Evolutionary conservation across 2,329 filamentous ascomycete species (phyloP), one percentile per base, ranked within the genome.

Genomic region (Scytalidium lignicola): DNA sequence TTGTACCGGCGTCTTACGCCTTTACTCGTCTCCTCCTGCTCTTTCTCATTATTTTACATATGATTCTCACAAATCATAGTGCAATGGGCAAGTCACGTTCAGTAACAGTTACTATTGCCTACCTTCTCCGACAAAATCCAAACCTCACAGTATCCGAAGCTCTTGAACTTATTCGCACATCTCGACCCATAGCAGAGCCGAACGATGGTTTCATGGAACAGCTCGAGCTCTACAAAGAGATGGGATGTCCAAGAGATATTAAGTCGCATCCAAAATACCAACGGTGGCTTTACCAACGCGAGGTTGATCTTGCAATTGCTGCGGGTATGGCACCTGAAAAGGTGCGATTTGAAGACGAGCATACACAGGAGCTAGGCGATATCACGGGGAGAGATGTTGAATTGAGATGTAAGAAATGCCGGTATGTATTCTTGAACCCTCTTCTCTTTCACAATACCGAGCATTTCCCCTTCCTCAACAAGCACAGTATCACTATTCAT

Each of bases 11-110:
- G n/a, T n/a, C n/a, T n/a, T n/a, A n/a, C n/a, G n/a, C n/a, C n/a
- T n/a, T 28, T 12, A 5, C 4, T 28, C 20, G 18, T 29, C 22
- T 12, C 4, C 43, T 28, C 15, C 6, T 47, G 20, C 17, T 32
- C 18, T 9, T 13, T 20, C 21, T 21, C 4, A 20, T 19, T 42
- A 39, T 45, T 20, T 18, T 20, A 44, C 22, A 28, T 23, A 15
- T 6, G 10, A 29, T 29, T 26, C 32, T 37, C n/a, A 37, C 20
- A n/a, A n/a, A 39, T 19, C 51, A 51, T 70, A 96, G 93, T 76
- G 92, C 90, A 19, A 96, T 96, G 83, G 93, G 93, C 47, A 95
- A 95, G 70, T 96, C 91, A 28, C 88, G 93, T 51, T 97, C 92
- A 43, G 88, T 92, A 57, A 85, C 90, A 26, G 81, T 88, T 56